Conservation (phyloP, 1,139 yeast species). For the Eremothecium gossypii region DNA sequence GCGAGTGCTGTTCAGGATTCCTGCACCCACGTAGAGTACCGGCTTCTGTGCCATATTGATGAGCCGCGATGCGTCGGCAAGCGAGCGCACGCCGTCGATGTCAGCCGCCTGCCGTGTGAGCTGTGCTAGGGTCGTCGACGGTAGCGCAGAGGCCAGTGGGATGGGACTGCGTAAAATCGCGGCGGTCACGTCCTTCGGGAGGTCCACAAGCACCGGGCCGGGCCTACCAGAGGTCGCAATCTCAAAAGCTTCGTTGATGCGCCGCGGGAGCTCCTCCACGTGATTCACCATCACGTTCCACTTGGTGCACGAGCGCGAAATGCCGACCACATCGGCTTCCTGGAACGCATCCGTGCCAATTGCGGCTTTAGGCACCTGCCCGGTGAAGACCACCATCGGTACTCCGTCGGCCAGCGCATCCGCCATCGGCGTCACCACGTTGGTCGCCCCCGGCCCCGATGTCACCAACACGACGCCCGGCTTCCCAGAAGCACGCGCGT, state of each 20-base stretch:
- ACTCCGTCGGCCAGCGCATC: constrained; percentile 97
- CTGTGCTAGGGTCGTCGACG: constrained; percentile 66
- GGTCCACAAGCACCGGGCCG: constrained; percentile 94
- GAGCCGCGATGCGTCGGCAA: constrained; percentile 67
- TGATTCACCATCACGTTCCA: constrained; percentile 98
- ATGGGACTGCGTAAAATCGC: constrained; percentile 78
- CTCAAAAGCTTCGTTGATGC: constrained; percentile 96
- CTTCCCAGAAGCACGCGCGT: constrained; percentile 89
- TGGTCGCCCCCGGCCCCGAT: constrained; percentile 98
- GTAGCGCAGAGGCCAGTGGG: constrained; percentile 77
- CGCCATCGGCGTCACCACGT: constrained; percentile 94
- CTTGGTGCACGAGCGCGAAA: constrained; percentile 92
- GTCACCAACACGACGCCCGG: constrained; percentile 98
- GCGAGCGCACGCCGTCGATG: constrained; percentile 68
- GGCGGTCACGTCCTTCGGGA: constrained; percentile 97
- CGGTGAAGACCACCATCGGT: constrained; percentile 94
- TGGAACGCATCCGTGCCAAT: constrained; percentile 99
- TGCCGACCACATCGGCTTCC: constrained; percentile 96
- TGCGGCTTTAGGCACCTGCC: constrained; percentile 92
- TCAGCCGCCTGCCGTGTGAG: constrained; percentile 64
- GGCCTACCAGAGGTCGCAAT: constrained; percentile 95
- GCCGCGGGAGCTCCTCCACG: constrained; percentile 86
- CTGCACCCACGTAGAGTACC: constrained; percentile 84
- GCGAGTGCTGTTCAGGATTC: constrained; percentile 68
- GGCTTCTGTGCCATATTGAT: constrained; percentile 82